Conservation (phyloP, 352 stramenopile species). For the Globisporangium cederbergense region DNA sequence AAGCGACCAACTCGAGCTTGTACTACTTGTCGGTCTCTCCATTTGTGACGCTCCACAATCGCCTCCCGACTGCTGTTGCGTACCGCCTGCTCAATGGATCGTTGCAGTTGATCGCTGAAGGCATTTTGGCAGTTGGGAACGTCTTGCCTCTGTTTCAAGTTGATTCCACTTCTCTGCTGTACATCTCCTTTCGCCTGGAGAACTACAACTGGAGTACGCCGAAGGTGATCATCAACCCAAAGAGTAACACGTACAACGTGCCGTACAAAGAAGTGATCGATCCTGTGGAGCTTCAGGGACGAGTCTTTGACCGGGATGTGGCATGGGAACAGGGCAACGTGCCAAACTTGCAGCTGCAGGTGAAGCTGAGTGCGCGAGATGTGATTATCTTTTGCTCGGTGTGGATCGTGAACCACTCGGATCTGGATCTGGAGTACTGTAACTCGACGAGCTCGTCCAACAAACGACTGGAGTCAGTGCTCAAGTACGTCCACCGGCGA, state of each 20-base stretch:
- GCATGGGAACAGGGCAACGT: slow-evolving; percentile 71
- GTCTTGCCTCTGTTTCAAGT: slow-evolving; percentile 84
- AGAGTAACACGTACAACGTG: slow-evolving; percentile 56
- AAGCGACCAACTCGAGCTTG: slow-evolving; percentile 82
- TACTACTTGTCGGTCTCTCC: slow-evolving; percentile 82
- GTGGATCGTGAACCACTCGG: slow-evolving; percentile 87
- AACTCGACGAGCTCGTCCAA: slow-evolving; percentile 76
- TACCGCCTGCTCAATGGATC: slow-evolving; percentile 83
- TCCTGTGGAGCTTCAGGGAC: slow-evolving; percentile 60
- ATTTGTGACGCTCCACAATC: slow-evolving; percentile 83
- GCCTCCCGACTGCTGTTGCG: slow-evolving; percentile 73
- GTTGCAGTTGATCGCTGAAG: slow-evolving; percentile 82
- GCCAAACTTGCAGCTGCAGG: slow-evolving; percentile 77
- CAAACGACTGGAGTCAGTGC: slow-evolving; percentile 59
- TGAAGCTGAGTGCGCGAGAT: slow-evolving; percentile 78
- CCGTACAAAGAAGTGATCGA: slow-evolving; percentile 82
- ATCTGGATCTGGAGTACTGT: slow-evolving; percentile 84
- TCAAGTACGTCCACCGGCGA: slow-evolving; percentile 72
- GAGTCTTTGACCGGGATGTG: slow-evolving; percentile 66
- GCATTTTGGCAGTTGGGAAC: slow-evolving; percentile 79
- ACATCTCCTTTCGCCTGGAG: slow-evolving; percentile 81
- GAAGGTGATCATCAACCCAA: slow-evolving; percentile 77
- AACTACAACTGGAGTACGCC: slow-evolving; percentile 88
- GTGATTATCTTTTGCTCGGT: slow-evolving; percentile 85
- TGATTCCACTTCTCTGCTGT: slow-evolving; percentile 56